Conservation (phyloP, 1,284 basidiomycete species). For the Ceratobasidium sp. region DNA sequence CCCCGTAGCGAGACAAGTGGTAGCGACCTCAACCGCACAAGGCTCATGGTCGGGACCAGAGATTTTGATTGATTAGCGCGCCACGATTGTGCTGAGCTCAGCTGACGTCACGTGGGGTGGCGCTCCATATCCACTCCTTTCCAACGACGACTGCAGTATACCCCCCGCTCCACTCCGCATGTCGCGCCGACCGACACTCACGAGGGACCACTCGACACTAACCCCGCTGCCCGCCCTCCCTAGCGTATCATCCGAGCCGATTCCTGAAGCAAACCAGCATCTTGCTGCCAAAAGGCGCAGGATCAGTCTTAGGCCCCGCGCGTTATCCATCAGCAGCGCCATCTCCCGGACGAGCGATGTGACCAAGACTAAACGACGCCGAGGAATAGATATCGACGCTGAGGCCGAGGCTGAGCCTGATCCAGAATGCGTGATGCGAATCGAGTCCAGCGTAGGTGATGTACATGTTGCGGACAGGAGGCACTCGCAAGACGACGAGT, state of each 20-base stretch:
- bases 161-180: constrained; percentile 7
- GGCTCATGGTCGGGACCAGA: constrained; percentile 3
- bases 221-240: constrained; percentile 11
- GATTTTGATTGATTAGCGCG: constrained; percentile 3
- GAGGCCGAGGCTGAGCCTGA: not conserved
- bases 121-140: not conserved
- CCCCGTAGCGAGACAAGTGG: not conserved
- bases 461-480: constrained; percentile 28
- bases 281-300: constrained; percentile 1
- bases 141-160: constrained; percentile 24
- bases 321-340: constrained; percentile 10
- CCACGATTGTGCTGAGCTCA: not conserved
- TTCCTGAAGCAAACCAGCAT: constrained; percentile 25
- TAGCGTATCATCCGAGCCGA: constrained; percentile 13
- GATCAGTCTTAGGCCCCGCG: constrained; percentile 22
- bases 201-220: not conserved
- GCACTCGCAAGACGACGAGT: constrained; percentile 30
- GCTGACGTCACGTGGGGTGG: constrained; percentile 34
- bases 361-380: not conserved
- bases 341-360: constrained; percentile 2
- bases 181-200: constrained; percentile 11
- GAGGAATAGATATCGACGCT: constrained; percentile 8
- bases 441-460: not conserved
- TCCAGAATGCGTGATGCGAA: constrained; percentile 29
- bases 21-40: constrained; percentile 18